phyloP scores from a whole-genome alignment of 768 basidiomycete genomes.

The Termitomyces sp. region DNA sequence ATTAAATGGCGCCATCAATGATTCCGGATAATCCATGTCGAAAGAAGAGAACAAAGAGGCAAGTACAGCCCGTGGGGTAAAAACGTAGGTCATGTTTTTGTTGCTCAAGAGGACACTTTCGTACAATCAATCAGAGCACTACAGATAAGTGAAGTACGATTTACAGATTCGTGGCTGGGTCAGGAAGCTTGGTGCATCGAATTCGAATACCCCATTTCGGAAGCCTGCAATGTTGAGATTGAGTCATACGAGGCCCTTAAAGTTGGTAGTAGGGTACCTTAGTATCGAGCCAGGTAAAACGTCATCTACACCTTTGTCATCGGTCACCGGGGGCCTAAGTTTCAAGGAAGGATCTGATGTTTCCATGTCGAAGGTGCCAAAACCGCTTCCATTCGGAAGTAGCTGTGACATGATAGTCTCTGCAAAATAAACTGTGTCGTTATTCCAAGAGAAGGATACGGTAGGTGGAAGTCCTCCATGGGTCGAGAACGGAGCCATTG shows the following conservation, averaged over 20 bases:
- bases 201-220: constrained; percentile 37
- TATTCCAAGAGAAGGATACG: constrained; percentile 25
- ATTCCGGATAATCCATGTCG: constrained; percentile 23
- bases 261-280: constrained; percentile 13
- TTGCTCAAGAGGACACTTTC: constrained; percentile 19
- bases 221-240: constrained; percentile 19
- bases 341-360: constrained; percentile 17
- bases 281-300: constrained; percentile 24
- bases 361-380: constrained; percentile 29
- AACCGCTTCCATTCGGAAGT: constrained; percentile 27
- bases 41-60: constrained; percentile 27
- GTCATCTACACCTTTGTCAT: constrained; percentile 1
- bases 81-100: constrained; percentile 25
- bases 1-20: constrained; percentile 17
- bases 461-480: constrained; percentile 28
- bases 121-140: background rate
- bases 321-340: background rate
- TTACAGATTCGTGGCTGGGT: constrained; percentile 25
- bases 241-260: background rate
- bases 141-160: constrained; percentile 2
- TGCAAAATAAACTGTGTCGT: constrained; percentile 31
- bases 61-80: constrained; percentile 29
- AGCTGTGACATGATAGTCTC: constrained; percentile 30
- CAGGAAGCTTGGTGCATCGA: constrained; percentile 28
- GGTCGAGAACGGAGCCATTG: constrained; percentile 30